These are phyloP conservation scores for Luzula sylvatica DNA, from an alignment of 176 grass and related monocot genomes.

Conservation along the genomic window DNA sequence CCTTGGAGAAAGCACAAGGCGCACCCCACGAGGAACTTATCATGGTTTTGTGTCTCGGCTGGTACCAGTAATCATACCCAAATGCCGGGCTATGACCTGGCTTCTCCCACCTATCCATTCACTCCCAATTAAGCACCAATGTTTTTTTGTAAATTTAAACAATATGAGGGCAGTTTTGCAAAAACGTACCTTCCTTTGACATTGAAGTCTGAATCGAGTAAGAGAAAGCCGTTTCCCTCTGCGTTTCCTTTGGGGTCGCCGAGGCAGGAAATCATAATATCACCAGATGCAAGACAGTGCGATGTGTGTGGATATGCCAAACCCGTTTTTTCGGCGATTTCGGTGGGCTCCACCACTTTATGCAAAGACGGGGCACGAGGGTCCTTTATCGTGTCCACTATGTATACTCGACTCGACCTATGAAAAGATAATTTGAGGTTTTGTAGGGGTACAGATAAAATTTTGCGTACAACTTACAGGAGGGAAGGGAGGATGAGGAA, in stretches of 20 bases:
- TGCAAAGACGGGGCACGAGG: conserved; percentile 74
- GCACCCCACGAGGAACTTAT: conserved; percentile 93
- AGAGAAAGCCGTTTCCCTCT: conserved; percentile 67
- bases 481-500: conserved; percentile 77
- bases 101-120: conserved; percentile 67
- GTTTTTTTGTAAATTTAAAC: too few species aligned
- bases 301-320: conserved; percentile 91
- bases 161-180: background rate
- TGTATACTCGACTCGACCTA: conserved; percentile 73
- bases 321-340: conserved; percentile 75
- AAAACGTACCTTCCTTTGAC: conserved; percentile 75
- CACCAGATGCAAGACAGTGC: conserved; percentile 85
- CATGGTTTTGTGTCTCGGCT: conserved; percentile 89
- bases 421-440: background rate
- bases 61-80: conserved; percentile 97
- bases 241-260: conserved; percentile 85
- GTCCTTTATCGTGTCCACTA: conserved; percentile 50
- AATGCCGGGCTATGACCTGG: conserved; percentile 68
- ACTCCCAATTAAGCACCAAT: too few species aligned
- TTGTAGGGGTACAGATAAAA: background rate
- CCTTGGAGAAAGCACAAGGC: conserved; percentile 54
- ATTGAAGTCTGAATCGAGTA: conserved; percentile 92
- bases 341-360: conserved; percentile 67
- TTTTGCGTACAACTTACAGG: conserved; percentile 39
- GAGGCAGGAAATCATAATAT: conserved; percentile 88